Base-by-base conservation (phyloP, 1,284 basidiomycete genomes). In the Tilletiaria anomala region DNA sequence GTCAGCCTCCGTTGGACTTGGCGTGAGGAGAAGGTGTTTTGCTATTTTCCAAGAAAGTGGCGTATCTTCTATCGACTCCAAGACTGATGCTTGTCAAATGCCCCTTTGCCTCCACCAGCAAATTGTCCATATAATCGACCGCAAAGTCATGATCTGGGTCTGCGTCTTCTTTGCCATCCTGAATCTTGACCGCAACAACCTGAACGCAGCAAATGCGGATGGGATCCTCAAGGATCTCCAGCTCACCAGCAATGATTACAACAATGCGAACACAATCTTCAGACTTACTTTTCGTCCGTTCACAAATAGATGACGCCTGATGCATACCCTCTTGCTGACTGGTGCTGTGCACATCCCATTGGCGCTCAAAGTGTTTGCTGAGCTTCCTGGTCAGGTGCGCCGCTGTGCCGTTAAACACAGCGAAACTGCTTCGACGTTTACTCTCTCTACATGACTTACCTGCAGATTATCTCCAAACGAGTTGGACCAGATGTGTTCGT, bases 401-500 rank as follows among this genome's bases (percentile, higher is more conserved):
- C n/a, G n/a, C n/a, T n/a, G n/a, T n/a, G n/a, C n/a, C n/a, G n/a
- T n/a, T n/a, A n/a, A n/a, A n/a, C n/a, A n/a, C n/a, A n/a, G n/a
- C n/a, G n/a, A n/a, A n/a, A n/a, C n/a, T n/a, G n/a, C n/a, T n/a
- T n/a, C n/a, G n/a, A n/a, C n/a, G n/a, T n/a, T n/a, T n/a, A n/a
- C n/a, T n/a, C n/a, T n/a, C n/a, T n/a, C n/a, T n/a, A n/a, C n/a
- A n/a, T n/a, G n/a, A n/a, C n/a, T n/a, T n/a, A n/a, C n/a, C n/a
- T n/a, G n/a, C n/a, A n/a, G n/a, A 68, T 82, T 12, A 65, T 82
- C 32, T 80, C 78, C 3, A 82, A 82, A 65, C 71, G 76, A 15
- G 72, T 79, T 32, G 79, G 79, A 3, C 77, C 78, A 2, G 79
- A 81, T 60, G 70, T 75, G 19, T 82, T 78, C 78, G 77, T 81